Evolutionary conservation across 2,329 filamentous ascomycete species (phyloP).

Genomic region (Thelonectria rubi): DNA sequence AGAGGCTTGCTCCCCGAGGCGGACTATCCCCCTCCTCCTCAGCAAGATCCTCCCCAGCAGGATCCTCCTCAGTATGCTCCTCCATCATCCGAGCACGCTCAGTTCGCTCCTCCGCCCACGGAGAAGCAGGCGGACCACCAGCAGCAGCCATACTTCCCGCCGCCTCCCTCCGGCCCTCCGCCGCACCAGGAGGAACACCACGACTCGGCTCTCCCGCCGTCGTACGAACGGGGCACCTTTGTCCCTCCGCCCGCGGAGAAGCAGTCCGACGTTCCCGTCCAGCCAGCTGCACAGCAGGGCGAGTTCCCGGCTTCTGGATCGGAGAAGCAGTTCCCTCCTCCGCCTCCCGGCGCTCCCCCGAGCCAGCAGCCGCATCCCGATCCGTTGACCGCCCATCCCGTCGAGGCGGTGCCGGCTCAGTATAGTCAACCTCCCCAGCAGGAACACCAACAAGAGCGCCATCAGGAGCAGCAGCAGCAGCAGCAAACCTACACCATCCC

Average conservation of each 20-base stretch:
- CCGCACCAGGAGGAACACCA: slow-evolving; percentile 29
- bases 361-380: slow-evolving; percentile 29
- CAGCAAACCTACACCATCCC: slow-evolving; percentile 43
- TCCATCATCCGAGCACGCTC: not conserved
- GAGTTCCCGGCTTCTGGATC: not conserved
- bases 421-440: slow-evolving; percentile 28
- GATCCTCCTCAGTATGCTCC: not conserved
- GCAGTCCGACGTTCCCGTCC: not conserved
- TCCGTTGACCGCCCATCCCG: slow-evolving; percentile 36
- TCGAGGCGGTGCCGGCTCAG: not conserved
- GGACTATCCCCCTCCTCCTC: not conserved
- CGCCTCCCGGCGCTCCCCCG: slow-evolving; percentile 40
- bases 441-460: not conserved
- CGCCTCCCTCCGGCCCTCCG: slow-evolving; percentile 39
- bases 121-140: slow-evolving; percentile 2
- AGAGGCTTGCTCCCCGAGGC: slow-evolving; percentile 12
- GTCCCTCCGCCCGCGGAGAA: slow-evolving; percentile 9
- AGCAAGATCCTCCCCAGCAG: not conserved
- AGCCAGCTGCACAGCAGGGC: not conserved
- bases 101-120: no score
- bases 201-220: slow-evolving; percentile 11
- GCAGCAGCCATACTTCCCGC: slow-evolving; percentile 39
- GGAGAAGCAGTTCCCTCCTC: slow-evolving; percentile 27
- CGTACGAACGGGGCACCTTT: slow-evolving; percentile 20
- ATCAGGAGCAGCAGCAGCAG: slow-evolving; percentile 31